Percentiles rank a stretch among this genome's conserved stretches.
These are phyloP conservation scores for Schizophyllum amplum DNA, from an alignment of 1,284 basidiomycete genomes.

Conservation along the genomic window DNA sequence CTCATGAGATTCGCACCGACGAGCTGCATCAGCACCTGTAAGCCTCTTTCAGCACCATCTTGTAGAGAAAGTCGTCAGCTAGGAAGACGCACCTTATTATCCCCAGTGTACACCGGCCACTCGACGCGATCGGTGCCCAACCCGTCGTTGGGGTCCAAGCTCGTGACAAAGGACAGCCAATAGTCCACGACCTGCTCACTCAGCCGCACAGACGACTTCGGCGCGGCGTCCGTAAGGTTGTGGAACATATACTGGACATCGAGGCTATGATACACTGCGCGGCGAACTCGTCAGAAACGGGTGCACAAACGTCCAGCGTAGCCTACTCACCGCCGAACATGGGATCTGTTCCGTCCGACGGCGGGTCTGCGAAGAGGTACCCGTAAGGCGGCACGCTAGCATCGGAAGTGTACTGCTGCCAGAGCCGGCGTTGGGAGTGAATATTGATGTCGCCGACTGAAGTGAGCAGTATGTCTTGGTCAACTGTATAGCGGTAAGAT, in stretches of 20 bases:
- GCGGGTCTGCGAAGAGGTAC: conserved; percentile 41
- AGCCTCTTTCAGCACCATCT: conserved; percentile 9
- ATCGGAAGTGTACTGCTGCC: conserved; percentile 28
- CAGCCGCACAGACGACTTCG: conserved; percentile 10
- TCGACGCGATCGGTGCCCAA: conserved; percentile 10
- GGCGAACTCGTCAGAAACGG: background rate
- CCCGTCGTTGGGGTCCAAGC: conserved; percentile 17
- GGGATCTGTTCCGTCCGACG: conserved; percentile 11
- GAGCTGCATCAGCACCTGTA: conserved; percentile 21
- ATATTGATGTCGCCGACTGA: conserved; percentile 35
- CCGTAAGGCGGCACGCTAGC: conserved; percentile 34
- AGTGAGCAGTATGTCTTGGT: background rate
- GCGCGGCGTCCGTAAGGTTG: conserved; percentile 11
- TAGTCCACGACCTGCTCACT: conserved; percentile 18
- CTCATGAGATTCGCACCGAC: conserved; percentile 22
- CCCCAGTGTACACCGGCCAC: conserved; percentile 22
- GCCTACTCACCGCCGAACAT: conserved; percentile 6
- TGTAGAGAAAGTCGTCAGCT: background rate
- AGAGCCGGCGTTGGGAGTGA: conserved; percentile 31
- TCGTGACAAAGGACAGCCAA: conserved; percentile 22
- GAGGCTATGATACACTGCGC: background rate
- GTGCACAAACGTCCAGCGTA: conserved; percentile 9
- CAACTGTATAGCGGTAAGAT: conserved; percentile 17
- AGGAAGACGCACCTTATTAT: conserved; percentile 4
- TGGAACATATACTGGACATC: conserved; percentile 12